Base-by-base conservation (phyloP, 164 flowering plant species). In the Umbellularia californica region DNA sequence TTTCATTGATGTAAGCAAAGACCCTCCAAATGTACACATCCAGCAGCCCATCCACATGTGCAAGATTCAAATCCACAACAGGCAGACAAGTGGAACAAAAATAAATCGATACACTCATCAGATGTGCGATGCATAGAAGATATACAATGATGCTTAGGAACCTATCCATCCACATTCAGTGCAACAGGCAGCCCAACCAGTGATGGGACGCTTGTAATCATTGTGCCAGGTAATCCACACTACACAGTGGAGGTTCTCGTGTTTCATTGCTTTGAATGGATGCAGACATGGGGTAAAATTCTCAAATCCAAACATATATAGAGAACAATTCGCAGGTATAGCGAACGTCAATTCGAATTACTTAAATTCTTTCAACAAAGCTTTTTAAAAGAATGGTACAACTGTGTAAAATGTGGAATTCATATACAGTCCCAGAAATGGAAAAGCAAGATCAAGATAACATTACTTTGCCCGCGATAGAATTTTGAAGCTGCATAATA, bases 401-500 rank as follows among this genome's bases (percentile, higher is more conserved):
- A 41, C 5, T 41, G 7, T 17, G 10, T 15, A 7, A 11, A 19
- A 25, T 35, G 75, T n/a, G 10, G 47, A 66, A 63, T 3, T 66
- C 47, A 71, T 20, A 62, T 17, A 41, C 47, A 35, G 7, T 13
- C 70, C 11, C 73, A 68, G 17, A 20, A 63, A 70, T 19, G 50
- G 50, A 50, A 41, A 70, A 50, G 65, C 12, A 74, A 11, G 58
- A 58, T 50, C 64, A 71, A 72, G n/a, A 69, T 58, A 58, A 67
- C 67, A 85, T 87, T 87, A 95, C 99, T 79, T 92, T 95, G 85
- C 90, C 99, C 71, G 85, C 86, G 73, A 95, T 92, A 50, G 50
- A 84, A 78, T 78, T 79, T 80, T 88, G 93, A 82, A 90, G 89
- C 58, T 85, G 90, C 82, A 86, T 77, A 69, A 95, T 90, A n/a